Percentiles rank a stretch among this genome's conserved stretches.
Conservation (phyloP, 1,284 basidiomycete genomes). For the Tremellales sp. region DNA sequence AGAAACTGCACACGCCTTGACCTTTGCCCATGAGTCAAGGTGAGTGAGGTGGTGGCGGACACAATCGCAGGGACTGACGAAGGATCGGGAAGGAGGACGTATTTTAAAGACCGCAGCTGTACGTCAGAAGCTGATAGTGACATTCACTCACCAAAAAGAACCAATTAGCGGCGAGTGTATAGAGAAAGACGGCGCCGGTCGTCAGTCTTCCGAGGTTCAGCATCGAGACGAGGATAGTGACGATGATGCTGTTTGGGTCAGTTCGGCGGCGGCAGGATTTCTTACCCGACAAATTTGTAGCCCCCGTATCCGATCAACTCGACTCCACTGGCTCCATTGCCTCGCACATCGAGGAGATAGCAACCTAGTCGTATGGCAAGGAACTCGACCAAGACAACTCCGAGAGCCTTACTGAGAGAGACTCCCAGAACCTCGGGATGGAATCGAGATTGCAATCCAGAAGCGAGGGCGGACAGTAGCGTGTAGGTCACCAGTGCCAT, state of each 20-base stretch:
- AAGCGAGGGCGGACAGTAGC: slow-evolving; percentile 76
- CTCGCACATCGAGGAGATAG: slow-evolving; percentile 81
- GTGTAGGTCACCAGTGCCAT: slow-evolving; percentile 98
- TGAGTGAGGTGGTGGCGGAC: slow-evolving; percentile 51
- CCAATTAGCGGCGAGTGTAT: slow-evolving; percentile 81
- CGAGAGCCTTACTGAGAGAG: slow-evolving; percentile 75
- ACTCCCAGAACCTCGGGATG: slow-evolving; percentile 87
- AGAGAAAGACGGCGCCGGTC: slow-evolving; percentile 71
- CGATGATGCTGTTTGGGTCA: slow-evolving; percentile 39
- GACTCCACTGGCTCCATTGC: slow-evolving; percentile 61
- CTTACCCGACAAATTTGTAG: slow-evolving; percentile 94
- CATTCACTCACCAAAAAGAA: slow-evolving; percentile 79
- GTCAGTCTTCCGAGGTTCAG: slow-evolving; percentile 58
- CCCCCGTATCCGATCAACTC: slow-evolving; percentile 72
- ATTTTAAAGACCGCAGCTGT: slow-evolving; percentile 84
- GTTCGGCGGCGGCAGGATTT: neutral
- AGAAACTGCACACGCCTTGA: slow-evolving; percentile 78
- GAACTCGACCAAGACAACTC: slow-evolving; percentile 80
- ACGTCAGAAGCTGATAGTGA: neutral
- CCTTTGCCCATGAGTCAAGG: slow-evolving; percentile 74
- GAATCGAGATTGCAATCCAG: slow-evolving; percentile 78
- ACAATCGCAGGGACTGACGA: slow-evolving; percentile 47
- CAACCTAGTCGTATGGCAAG: slow-evolving; percentile 83
- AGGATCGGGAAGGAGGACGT: slow-evolving; percentile 78
- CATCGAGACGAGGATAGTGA: slow-evolving; percentile 42